Base-by-base conservation (phyloP, 108 stramenopile genomes). In the Asterionellopsis glacialis region DNA sequence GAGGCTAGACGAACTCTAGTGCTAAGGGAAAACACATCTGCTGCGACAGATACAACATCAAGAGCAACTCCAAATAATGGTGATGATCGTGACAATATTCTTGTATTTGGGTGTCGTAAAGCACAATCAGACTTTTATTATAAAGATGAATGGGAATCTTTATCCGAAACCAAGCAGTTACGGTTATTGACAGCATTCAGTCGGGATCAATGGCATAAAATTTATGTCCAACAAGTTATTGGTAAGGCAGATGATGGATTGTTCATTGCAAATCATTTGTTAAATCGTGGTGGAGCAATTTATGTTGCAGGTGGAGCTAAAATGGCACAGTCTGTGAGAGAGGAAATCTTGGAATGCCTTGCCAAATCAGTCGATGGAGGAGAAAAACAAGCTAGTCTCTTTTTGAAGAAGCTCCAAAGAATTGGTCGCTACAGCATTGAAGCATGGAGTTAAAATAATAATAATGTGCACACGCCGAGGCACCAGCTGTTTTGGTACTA, bases 291-390 rank as follows among this genome's bases (percentile, higher is more conserved):
- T 33, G 88, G 91, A 24, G 87, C 87, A 26, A 58, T 93, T 22
- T 88, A 83, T 42, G 81, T 93, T 59, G 91, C 91, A 3, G 91
- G 91, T 55, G 83, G 88, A 21, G 84, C 91, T 12, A 87, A 81
- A 53, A 93, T 93, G 91, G 87, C 91, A 9, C 67, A 74, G 14
- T 73, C 79, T 11, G 87, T 89, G 42, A 84, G 79, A 43, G 83
- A 93, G 57, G 87, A 87, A 60, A 71, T 93, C 16, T 63, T 89
- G 5, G 82, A 79, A 53, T 63, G 64, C 9, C 69, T 89, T 12
- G 58, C 70, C 14, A 57, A 57, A 48, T 42, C 41, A 23, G 48
- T 80, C 13, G 40, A 45, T 10, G 73, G 75, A 42, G 74, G 76
- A 45, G 82, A 77, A 51, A 45, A 55, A 15, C 59, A 64, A 64